Percentiles rank a stretch among this genome's conserved stretches.
These are phyloP conservation scores for Sanghuangporus weigelae DNA, from an alignment of 1,284 basidiomycete genomes.

Conservation along the genomic window DNA sequence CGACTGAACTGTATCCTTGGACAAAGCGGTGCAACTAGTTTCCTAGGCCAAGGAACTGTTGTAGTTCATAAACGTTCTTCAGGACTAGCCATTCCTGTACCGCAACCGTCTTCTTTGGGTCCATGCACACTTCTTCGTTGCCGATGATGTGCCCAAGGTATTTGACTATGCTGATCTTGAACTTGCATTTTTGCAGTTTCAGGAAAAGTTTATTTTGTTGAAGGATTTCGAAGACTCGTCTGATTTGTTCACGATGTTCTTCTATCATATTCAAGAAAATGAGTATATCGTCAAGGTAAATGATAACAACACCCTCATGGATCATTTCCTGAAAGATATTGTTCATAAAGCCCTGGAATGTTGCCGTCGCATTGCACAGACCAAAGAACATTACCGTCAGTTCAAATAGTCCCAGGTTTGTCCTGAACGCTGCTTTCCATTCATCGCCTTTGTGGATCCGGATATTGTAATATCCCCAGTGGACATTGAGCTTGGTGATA, in stretches of 20 bases:
- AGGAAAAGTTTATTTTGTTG: not conserved
- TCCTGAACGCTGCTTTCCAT: not conserved
- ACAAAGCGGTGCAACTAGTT: conserved; percentile 23
- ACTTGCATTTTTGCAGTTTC: not conserved
- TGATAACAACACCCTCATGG: not conserved
- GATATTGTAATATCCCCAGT: conserved; percentile 24
- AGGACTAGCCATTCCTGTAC: conserved; percentile 24
- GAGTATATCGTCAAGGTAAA: not conserved
- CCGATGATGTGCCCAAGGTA: not conserved
- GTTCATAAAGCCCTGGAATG: not conserved
- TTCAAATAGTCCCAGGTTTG: not conserved
- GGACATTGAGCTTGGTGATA: conserved; percentile 8
- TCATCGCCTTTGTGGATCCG: not conserved
- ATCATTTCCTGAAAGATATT: not conserved
- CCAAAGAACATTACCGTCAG: not conserved
- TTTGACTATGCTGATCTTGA: not conserved
- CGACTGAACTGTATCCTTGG: not conserved
- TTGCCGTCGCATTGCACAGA: not conserved
- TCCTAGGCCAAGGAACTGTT: conserved; percentile 21
- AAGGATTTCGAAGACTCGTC: not conserved
- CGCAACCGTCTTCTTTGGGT: conserved; percentile 20
- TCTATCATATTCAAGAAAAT: not conserved
- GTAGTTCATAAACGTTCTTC: conserved; percentile 17
- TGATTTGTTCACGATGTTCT: not conserved
- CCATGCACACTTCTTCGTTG: not conserved